Conservation (phyloP, 495 filamentous ascomycete species). For the Penicillium atrosanguineum region DNA sequence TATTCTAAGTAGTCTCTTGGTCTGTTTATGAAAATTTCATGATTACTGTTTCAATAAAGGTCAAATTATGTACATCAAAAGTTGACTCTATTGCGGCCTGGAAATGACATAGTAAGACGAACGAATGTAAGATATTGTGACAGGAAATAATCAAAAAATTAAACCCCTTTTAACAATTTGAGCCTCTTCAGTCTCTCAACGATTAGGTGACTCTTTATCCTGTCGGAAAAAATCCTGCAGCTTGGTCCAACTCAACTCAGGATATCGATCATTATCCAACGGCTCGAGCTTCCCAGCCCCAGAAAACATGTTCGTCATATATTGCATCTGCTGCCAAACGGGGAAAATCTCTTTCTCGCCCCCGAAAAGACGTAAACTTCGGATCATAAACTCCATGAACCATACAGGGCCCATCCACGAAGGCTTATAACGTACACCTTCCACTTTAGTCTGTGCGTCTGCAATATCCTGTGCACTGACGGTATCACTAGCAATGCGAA, state of each 20-base stretch:
- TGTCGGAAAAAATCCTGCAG: conserved; percentile 12
- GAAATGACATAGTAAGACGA: too few relatives aligned
- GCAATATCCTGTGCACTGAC: conserved; percentile 5
- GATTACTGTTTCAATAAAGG: too few relatives aligned
- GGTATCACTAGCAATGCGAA: conserved; percentile 12
- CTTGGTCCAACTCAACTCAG: conserved; percentile 7
- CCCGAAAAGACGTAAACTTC: conserved; percentile 4
- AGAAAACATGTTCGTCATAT: conserved; percentile 12
- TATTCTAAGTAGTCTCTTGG: too few relatives aligned
- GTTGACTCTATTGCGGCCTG: too few relatives aligned
- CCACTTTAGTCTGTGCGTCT: conserved; percentile 8
- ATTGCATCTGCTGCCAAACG: conserved; percentile 13
- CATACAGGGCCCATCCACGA: conserved; percentile 9
- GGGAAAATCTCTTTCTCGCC: conserved; percentile 9
- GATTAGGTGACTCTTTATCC: neutral
- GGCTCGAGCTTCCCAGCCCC: conserved; percentile 10
- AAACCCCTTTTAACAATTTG: neutral
- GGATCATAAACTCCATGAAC: conserved; percentile 5
- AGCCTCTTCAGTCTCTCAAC: neutral
- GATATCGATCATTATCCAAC: conserved; percentile 10
- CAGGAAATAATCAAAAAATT: too few relatives aligned
- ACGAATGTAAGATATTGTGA: too few relatives aligned
- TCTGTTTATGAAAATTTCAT: too few relatives aligned
- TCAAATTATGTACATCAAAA: too few relatives aligned
- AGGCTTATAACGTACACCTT: conserved; percentile 7